Base-by-base conservation (phyloP, 2,329 filamentous ascomycete species). In the Fusarium burgessii region DNA sequence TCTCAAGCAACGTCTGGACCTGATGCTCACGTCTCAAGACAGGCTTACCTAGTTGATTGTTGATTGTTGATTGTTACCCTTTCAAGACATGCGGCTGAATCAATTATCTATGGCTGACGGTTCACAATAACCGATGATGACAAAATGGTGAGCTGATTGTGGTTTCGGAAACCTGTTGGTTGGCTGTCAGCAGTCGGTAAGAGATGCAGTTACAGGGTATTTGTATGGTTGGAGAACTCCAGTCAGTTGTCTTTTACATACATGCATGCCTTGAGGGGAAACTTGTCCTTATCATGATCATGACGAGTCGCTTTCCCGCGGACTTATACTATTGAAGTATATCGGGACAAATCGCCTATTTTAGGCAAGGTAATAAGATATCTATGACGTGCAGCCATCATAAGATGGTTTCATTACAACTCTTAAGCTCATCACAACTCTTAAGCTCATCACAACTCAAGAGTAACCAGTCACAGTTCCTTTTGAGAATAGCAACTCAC, bases 71-170 rank as follows among this genome's bases (percentile, higher is more conserved):
- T 23, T 23, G 23, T 23, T 40, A 17, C 40, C 18, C 32, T 23
- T 23, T 35, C 27, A 25, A 36, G 47, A 63, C 33, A 42, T 55
- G 40, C 35, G 64, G 55, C 68, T 72, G 50, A 49, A 47, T 40
- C 42, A 40, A 13, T 32, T 13, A 36, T 58, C 58, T 45, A 33
- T 61, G 54, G 41, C 54, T 61, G 54, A 55, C 54, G 47, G 43
- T 38, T 49, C 45, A 58, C 46, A 55, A 45, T 46, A 41, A 41
- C 55, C 32, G 42, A 57, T 64, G 38, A 50, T 52, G 45, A 46
- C 51, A 64, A 72, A 33, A 56, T 70, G 52, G 42, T 72, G 69
- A 72, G 69, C 69, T 70, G 68, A 66, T 65, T 57, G 51, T 70
- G 56, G 69, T 54, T 70, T 71, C 46, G 40, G 51, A 49, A 50